phyloP scores from a whole-genome alignment of 441 rosid genomes.

The Capsella rubella region DNA sequence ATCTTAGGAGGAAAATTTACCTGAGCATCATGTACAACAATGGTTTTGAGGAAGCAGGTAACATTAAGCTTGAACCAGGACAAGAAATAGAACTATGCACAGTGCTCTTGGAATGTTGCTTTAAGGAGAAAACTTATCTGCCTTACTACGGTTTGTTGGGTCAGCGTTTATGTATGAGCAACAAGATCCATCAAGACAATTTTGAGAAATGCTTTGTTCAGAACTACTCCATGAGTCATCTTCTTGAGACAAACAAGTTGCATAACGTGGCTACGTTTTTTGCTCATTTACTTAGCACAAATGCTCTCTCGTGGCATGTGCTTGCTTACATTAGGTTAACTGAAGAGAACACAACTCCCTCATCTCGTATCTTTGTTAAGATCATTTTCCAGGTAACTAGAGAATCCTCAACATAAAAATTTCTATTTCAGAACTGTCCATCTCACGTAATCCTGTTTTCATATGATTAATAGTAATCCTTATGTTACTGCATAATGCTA shows the following conservation, averaged over 20 bases:
- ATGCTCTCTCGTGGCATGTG: conserved; percentile 90
- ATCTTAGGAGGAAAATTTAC: conserved; percentile 92
- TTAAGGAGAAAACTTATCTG: conserved; percentile 89
- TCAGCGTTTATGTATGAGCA: conserved; percentile 88
- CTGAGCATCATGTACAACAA: conserved; percentile 96
- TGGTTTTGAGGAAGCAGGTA: conserved; percentile 97
- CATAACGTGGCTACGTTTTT: conserved; percentile 89
- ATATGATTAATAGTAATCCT: no score
- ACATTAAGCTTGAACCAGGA: conserved; percentile 90
- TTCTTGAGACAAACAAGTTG: conserved; percentile 82
- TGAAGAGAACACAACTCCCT: conserved; percentile 89
- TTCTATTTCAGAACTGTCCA: neutral
- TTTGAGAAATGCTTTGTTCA: conserved; percentile 87
- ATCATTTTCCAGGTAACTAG: conserved; percentile 81
- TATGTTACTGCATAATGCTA: no score
- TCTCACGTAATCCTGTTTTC: no score
- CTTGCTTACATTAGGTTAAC: conserved; percentile 75
- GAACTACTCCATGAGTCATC: conserved; percentile 88
- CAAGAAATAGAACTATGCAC: conserved; percentile 95
- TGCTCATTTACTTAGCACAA: conserved; percentile 84
- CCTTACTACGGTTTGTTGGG: conserved; percentile 86
- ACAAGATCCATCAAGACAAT: conserved; percentile 79
- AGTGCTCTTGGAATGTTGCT: conserved; percentile 91
- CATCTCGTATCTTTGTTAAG: conserved; percentile 88
- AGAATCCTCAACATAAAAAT: neutral